Evolutionary conservation across 176 grass and related monocot genomes (phyloP), one percentile per base, ranked within the genome.

Genomic region (Lolium rigidum): DNA sequence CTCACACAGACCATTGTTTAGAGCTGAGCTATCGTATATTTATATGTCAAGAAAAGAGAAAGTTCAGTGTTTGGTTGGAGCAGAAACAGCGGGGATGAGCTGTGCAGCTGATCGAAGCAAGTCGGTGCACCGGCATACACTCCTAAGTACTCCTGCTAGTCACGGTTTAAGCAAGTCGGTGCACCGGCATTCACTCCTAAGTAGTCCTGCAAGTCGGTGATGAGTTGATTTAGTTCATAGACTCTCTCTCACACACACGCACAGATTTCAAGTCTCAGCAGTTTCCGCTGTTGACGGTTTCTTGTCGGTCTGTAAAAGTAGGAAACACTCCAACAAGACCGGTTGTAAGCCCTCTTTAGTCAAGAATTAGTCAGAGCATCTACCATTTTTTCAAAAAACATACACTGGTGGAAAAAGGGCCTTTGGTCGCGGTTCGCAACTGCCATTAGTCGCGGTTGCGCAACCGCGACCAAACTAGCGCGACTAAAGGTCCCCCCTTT

Each of bases 81-180:
- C 74, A 56, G 38, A 80, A 79, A 84, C 74, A 84, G 89, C 75
- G 67, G 68, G 85, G 68, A 87, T 90, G 89, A 80, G 84, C 80
- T 90, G 84, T 79, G 65, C 31, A 35, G 25, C 66, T 74, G 66
- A 87, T 63, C 46, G 47, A 55, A 58, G 14, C 37, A 58, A 66
- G 80, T 83, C 66, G 74, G 84, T 49, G 74, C 73, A 65, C 72
- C 76, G 28, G 74, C 55, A 21, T 79, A 57, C 52, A 25, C 44
- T 20, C 3, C 60, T 65, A 35, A 48, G 54, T 75, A 5, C 82
- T 83, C 24, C 14, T 82, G 4, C 17, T 39, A 21, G 16, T 61
- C 49, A 22, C 71, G 70, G 54, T 57, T 61, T 71, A 37, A 58
- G 26, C 26, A 28, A 28, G 26, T 35, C 31, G 31, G 31, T 35